Conservation (phyloP, 257 asterid species). For the Solanum paucissectum region DNA sequence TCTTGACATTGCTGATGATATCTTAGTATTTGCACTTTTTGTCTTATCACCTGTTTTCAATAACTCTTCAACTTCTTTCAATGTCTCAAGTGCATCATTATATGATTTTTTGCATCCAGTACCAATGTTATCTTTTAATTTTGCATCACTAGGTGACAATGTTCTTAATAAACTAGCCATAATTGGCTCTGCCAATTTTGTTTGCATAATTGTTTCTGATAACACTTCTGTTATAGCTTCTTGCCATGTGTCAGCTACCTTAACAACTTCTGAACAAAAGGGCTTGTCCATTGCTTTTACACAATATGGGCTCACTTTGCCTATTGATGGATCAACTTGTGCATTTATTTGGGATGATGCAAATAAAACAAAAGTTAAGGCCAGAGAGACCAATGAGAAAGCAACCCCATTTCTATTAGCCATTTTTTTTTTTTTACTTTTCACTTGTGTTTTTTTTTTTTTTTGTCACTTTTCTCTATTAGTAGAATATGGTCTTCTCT, state of each 20-base stretch:
- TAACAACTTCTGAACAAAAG: background rate
- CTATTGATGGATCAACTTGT: background rate
- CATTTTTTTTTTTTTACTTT: background rate
- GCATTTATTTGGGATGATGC: background rate
- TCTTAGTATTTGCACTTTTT: background rate
- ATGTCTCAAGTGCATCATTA: background rate
- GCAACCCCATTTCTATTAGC: background rate
- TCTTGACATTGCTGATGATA: background rate
- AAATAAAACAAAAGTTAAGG: background rate
- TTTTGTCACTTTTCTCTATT: too few relatives aligned
- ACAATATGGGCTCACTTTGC: background rate
- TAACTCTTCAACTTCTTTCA: background rate
- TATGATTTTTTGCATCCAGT: background rate
- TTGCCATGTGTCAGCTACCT: background rate
- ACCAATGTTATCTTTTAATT: background rate
- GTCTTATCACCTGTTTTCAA: background rate
- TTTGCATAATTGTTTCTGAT: background rate
- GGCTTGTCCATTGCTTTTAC: background rate
- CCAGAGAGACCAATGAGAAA: conserved; percentile 3
- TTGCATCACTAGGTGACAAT: background rate
- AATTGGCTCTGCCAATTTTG: background rate
- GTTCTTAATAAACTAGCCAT: background rate
- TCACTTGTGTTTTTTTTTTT: too few relatives aligned
- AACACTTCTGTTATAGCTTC: background rate
- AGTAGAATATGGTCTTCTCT: background rate